Evolutionary conservation across 2,329 filamentous ascomycete genomes (phyloP).

Genomic region (Ophiostoma tasmaniense): DNA sequence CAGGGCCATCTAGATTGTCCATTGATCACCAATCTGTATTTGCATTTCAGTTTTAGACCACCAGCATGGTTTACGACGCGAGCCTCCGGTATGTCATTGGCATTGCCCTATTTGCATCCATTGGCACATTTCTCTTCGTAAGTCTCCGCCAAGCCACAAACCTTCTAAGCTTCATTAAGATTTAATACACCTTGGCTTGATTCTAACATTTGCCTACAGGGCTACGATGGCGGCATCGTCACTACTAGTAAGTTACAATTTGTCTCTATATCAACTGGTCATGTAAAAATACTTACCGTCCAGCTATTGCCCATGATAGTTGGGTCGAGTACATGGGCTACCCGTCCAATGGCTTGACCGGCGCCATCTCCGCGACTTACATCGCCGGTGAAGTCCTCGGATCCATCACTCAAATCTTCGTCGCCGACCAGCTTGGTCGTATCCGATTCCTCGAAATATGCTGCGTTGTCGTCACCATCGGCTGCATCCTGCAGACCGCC

Average conservation of each 20-base stretch:
- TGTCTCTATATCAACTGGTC: neutral
- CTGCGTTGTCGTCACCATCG: slow-evolving; percentile 47
- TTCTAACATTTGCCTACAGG: neutral
- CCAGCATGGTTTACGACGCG: neutral
- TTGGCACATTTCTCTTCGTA: slow-evolving; percentile 52
- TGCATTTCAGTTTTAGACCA: no score
- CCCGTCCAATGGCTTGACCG: slow-evolving; percentile 46
- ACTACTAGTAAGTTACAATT: slow-evolving; percentile 24
- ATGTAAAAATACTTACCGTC: neutral
- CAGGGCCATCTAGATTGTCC: neutral
- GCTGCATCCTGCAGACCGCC: slow-evolving; percentile 45
- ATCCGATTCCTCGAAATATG: slow-evolving; percentile 46
- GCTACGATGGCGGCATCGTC: slow-evolving; percentile 11
- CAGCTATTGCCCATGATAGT: slow-evolving; percentile 47
- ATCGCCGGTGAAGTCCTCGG: slow-evolving; percentile 52
- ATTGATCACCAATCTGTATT: neutral
- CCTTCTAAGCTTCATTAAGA: neutral
- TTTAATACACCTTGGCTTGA: neutral
- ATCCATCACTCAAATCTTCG: slow-evolving; percentile 42
- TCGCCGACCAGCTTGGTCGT: slow-evolving; percentile 45
- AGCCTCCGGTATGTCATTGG: neutral
- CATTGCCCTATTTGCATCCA: slow-evolving; percentile 39
- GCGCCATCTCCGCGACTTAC: slow-evolving; percentile 48
- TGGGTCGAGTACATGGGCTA: slow-evolving; percentile 52
- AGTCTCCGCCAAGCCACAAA: slow-evolving; percentile 19